Evolutionary conservation across 495 filamentous ascomycete genomes (phyloP), one percentile per base, ranked within the genome.

Genomic region (Daldinia vernicosa): DNA sequence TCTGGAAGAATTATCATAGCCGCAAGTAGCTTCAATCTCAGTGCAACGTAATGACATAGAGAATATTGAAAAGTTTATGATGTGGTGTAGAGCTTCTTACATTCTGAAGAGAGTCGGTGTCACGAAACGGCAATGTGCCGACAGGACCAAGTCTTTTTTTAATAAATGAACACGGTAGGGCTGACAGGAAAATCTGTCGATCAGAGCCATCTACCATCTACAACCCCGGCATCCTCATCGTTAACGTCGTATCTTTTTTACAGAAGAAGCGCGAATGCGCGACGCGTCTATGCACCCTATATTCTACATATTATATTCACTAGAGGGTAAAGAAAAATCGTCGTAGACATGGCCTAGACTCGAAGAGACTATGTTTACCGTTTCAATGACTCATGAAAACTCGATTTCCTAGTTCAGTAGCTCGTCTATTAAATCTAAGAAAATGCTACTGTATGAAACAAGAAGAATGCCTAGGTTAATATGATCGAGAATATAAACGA

Each of bases 1-100:
- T 59, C 62, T 73, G 57, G 57, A 69, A 69, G 35, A 69, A 73
- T 65, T 62, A 58, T 32, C 33, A 45, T 61, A 66, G 60, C 61
- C 39, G 63, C 58, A 67, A 59, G 43, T 62, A 45, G 56, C 54
- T 65, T 56, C 37, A 61, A 61, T 45, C 59, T 47, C 14, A 60
- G 52, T 67, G 58, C 59, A 63, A 57, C 52, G 50, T 60, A 45
- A 60, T 66, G 57, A 69, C 61, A 69, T 69, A 60, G 55, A 60
- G 19, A 33, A 52, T 27, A 58, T 30, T 19, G 22, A 55, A 58
- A 30, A 40, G 39, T 47, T 52, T 15, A 50, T 15, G 32, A 58
- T 62, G 28, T 32, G 28, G 30, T 43, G 19, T 45, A 50, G 30
- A 61, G n/a, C 54, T 51, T 40, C 45, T 68, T 14, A 22, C 17